Conservation (phyloP, 2,329 filamentous ascomycete species). For the Simplicillium aogashimaense region DNA sequence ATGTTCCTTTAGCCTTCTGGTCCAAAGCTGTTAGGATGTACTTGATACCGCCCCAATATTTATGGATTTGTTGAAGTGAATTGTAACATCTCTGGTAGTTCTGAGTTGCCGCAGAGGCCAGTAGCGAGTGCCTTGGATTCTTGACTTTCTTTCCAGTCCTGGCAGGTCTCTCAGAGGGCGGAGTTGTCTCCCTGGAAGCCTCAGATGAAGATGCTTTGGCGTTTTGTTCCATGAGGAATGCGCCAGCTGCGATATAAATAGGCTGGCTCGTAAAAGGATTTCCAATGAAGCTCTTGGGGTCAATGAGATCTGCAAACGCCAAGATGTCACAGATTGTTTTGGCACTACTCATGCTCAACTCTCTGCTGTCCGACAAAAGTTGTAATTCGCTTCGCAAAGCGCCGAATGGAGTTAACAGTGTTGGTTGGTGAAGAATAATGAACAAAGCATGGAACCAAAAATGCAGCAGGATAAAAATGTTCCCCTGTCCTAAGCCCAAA, state of each 20-base stretch:
- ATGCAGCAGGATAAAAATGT: slow-evolving; percentile 77
- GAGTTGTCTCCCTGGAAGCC: slow-evolving; percentile 46
- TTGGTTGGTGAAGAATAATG: slow-evolving; percentile 76
- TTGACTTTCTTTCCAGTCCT: slow-evolving; percentile 19
- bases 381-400: slow-evolving; percentile 50
- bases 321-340: slow-evolving; percentile 88
- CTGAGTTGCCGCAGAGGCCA: slow-evolving; percentile 73
- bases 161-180: slow-evolving; percentile 17
- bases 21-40: slow-evolving; percentile 82
- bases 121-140: slow-evolving; percentile 58
- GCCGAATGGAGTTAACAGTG: slow-evolving; percentile 68
- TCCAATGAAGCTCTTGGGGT: slow-evolving; percentile 75
- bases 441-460: slow-evolving; percentile 87
- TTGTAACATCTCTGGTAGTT: slow-evolving; percentile 85
- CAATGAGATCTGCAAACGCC: slow-evolving; percentile 75
- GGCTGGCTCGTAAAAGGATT: slow-evolving; percentile 87
- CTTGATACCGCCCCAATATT: slow-evolving; percentile 77
- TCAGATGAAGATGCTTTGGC: slow-evolving; percentile 51
- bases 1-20: slow-evolving; percentile 79
- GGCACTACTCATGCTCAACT: slow-evolving; percentile 76
- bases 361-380: slow-evolving; percentile 69
- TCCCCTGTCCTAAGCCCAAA: slow-evolving; percentile 69
- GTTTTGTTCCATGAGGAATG: slow-evolving; percentile 75
- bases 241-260: slow-evolving; percentile 84
- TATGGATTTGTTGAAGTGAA: slow-evolving; percentile 68